A percentile compares a stretch with the other conserved stretches of the same genome.
These are phyloP conservation scores for Mollisiaceae sp. DNA, from an alignment of 2,329 filamentous ascomycete genomes.

Conservation along the genomic window DNA sequence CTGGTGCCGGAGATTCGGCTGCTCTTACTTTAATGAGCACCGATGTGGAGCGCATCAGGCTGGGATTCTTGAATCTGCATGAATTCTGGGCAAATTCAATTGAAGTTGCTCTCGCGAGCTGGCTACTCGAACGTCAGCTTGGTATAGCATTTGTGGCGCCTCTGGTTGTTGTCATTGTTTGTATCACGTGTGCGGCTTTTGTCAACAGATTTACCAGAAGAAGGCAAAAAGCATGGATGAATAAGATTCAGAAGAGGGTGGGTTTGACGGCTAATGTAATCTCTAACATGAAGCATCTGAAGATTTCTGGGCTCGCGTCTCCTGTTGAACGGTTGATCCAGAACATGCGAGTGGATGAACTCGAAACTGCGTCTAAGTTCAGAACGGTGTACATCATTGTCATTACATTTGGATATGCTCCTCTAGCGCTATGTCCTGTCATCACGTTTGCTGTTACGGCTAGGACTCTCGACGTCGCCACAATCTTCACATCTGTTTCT, in stretches of 20 bases:
- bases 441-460: slow-evolving; percentile 24
- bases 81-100: slow-evolving; percentile 47
- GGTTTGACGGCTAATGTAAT: slow-evolving; percentile 41
- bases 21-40: slow-evolving; percentile 51
- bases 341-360: slow-evolving; percentile 44
- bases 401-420: slow-evolving; percentile 12
- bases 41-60: slow-evolving; percentile 40
- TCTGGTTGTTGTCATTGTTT: slow-evolving; percentile 48
- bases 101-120: slow-evolving; percentile 44
- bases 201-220: slow-evolving; percentile 22
- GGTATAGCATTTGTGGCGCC: slow-evolving; percentile 44
- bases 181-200: slow-evolving; percentile 34
- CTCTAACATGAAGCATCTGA: slow-evolving; percentile 47
- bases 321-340: slow-evolving; percentile 43
- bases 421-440: slow-evolving; percentile 18
- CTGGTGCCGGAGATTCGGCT: slow-evolving; percentile 37
- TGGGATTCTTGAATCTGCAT: slow-evolving; percentile 39
- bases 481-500: slow-evolving; percentile 39
- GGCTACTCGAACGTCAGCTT: slow-evolving; percentile 40
- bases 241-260: slow-evolving; percentile 27
- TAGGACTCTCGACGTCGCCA: slow-evolving; percentile 20
- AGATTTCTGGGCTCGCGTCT: slow-evolving; percentile 46
- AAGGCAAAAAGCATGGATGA: slow-evolving; percentile 33
- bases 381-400: slow-evolving; percentile 18
- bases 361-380: slow-evolving; percentile 41